phyloP scores from a whole-genome alignment of 345 rosid genomes.

The Melastoma malabathricum region DNA sequence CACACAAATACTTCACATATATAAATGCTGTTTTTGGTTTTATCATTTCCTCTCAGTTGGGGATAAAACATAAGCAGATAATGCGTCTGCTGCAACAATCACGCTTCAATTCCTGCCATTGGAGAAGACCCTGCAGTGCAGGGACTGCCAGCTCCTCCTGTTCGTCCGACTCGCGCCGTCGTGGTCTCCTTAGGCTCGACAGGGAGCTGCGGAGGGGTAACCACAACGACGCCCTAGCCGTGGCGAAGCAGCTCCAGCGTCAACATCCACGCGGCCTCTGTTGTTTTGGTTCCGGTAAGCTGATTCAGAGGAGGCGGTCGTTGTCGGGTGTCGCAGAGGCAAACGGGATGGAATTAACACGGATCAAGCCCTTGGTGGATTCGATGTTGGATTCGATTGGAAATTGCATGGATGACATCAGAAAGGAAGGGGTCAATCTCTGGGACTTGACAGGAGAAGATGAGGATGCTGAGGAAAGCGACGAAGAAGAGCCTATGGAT shows the following conservation, averaged over 20 bases:
- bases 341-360: slow-evolving; percentile 9
- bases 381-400: slow-evolving; percentile 19
- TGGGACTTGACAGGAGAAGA: too few relatives aligned
- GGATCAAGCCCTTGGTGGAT: slow-evolving; percentile 18
- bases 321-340: slow-evolving; percentile 19
- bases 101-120: slow-evolving; percentile 1
- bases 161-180: slow-evolving; percentile 14
- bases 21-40: too few relatives aligned
- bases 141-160: slow-evolving; percentile 5
- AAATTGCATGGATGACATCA: slow-evolving; percentile 18
- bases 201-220: slow-evolving; percentile 32
- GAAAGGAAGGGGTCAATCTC: slow-evolving; percentile 4
- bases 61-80: too few relatives aligned
- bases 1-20: too few relatives aligned
- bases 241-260: slow-evolving; percentile 31
- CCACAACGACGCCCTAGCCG: slow-evolving; percentile 24
- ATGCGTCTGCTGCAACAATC: neutral
- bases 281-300: slow-evolving; percentile 36
- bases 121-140: neutral
- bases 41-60: too few relatives aligned
- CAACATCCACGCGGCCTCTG: slow-evolving; percentile 26
- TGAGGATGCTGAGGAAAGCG: too few relatives aligned
- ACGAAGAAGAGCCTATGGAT: neutral
- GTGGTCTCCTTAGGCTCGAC: slow-evolving; percentile 27
- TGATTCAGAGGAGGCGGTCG: slow-evolving; percentile 27